Percentiles rank a stretch among this genome's conserved stretches.
Conservation (phyloP, 2,329 filamentous ascomycete genomes). For the Colletotrichum sp. region DNA sequence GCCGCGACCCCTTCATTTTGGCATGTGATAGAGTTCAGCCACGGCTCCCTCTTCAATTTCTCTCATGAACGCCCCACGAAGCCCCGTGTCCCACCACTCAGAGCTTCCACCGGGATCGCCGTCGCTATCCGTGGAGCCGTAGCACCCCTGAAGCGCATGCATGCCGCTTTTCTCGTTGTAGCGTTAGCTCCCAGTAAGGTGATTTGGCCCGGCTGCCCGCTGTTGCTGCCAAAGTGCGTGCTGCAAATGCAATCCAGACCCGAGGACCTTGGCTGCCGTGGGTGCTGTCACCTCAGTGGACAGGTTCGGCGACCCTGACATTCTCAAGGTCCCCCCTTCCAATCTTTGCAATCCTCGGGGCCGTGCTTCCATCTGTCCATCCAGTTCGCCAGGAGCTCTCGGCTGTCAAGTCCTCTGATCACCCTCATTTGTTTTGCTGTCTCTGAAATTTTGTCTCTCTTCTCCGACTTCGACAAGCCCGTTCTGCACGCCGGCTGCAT, state of each 20-base stretch:
- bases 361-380: neutral
- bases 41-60: constrained; percentile 18
- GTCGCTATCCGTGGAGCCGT: constrained; percentile 12
- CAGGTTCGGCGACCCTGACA: constrained; percentile 14
- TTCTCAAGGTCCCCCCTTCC: constrained; percentile 20
- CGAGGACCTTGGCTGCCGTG: neutral
- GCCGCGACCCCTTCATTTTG: neutral
- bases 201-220: neutral
- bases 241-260: neutral
- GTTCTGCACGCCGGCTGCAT: constrained; percentile 12
- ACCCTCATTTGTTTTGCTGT: constrained; percentile 7
- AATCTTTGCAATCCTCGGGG: neutral
- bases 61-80: constrained; percentile 8
- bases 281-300: neutral
- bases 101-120: constrained; percentile 8
- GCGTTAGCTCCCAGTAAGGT: neutral
- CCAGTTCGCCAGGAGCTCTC: neutral
- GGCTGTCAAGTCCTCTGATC: neutral
- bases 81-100: constrained; percentile 10
- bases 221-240: neutral
- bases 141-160: constrained; percentile 10
- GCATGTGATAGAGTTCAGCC: constrained; percentile 23
- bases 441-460: constrained; percentile 2
- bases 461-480: neutral
- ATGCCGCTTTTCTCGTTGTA: constrained; percentile 12